These are phyloP conservation scores for Plasmodium gonderi DNA, from an alignment of 169 alveolate genomes.

Conservation along the genomic window DNA sequence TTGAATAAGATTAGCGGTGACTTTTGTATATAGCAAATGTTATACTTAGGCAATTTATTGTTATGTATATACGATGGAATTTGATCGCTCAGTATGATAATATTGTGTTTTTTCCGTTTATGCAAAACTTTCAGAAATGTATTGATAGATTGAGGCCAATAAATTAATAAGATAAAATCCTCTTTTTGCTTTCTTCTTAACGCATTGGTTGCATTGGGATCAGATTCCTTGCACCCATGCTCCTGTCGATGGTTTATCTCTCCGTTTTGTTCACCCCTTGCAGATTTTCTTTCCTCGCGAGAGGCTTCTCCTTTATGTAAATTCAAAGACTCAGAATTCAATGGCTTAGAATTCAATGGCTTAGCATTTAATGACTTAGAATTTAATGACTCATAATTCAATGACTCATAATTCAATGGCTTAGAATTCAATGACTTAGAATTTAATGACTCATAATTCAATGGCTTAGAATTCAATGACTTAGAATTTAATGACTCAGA, in stretches of 20 bases:
- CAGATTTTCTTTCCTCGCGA: background rate
- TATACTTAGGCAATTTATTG: slow-evolving; percentile 38
- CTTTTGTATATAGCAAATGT: slow-evolving; percentile 70
- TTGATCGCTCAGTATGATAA: slow-evolving; percentile 65
- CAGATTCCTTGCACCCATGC: background rate
- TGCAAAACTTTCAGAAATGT: slow-evolving; percentile 44
- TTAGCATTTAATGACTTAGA: too few species aligned
- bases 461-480: too few species aligned
- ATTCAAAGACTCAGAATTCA: too few species aligned
- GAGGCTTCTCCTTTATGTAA: too few species aligned
- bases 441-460: too few species aligned
- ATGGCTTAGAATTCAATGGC: too few species aligned
- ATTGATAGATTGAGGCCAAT: slow-evolving; percentile 71
- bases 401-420: too few species aligned
- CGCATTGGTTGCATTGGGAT: background rate
- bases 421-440: too few species aligned
- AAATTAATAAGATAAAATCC: slow-evolving; percentile 25
- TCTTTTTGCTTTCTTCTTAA: background rate
- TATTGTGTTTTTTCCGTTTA: slow-evolving; percentile 29
- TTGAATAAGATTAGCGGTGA: slow-evolving; percentile 41
- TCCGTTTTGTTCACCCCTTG: background rate
- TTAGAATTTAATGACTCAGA: too few species aligned
- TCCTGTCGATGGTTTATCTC: background rate
- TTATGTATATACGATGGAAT: slow-evolving; percentile 65
- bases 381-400: too few species aligned